Percentiles rank a stretch among this genome's conserved stretches.
Conservation (phyloP, 805 yeast species). For the Candida ovalis region DNA sequence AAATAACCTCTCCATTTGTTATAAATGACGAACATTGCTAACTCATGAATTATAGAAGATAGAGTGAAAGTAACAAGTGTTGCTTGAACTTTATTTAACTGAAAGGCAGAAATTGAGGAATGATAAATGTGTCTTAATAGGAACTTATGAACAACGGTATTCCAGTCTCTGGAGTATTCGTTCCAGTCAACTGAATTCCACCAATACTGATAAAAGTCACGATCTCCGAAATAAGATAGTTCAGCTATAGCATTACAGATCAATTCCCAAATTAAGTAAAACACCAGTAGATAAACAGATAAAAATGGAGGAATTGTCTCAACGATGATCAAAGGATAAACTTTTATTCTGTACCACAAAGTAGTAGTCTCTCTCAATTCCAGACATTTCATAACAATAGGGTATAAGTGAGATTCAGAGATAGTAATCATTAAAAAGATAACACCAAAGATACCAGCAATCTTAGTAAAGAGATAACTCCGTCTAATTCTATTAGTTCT, state of each 20-base stretch:
- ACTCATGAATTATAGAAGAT: constrained; percentile 82
- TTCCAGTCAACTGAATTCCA: constrained; percentile 96
- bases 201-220: constrained; percentile 95
- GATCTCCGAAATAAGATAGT: constrained; percentile 78
- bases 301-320: constrained; percentile 82
- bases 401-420: constrained; percentile 74
- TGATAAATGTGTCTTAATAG: constrained; percentile 92
- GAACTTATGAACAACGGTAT: constrained; percentile 87
- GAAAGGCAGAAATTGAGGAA: constrained; percentile 73
- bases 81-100: constrained; percentile 63
- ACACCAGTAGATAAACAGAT: constrained; percentile 68
- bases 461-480: constrained; percentile 63
- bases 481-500: constrained; percentile 67
- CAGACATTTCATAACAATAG: constrained; percentile 60
- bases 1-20: constrained; percentile 77
- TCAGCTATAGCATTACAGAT: constrained; percentile 90
- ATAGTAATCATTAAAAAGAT: constrained; percentile 76
- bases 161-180: constrained; percentile 92
- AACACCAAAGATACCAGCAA: constrained; percentile 82
- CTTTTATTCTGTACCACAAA: constrained; percentile 36
- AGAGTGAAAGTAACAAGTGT: constrained; percentile 74
- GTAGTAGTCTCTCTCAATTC: constrained; percentile 47
- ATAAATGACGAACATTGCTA: constrained; percentile 88
- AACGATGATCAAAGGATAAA: constrained; percentile 56
- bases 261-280: constrained; percentile 94